Evolutionary conservation across 345 rosid species (phyloP).

Genomic region (Hevea brasiliensis): DNA sequence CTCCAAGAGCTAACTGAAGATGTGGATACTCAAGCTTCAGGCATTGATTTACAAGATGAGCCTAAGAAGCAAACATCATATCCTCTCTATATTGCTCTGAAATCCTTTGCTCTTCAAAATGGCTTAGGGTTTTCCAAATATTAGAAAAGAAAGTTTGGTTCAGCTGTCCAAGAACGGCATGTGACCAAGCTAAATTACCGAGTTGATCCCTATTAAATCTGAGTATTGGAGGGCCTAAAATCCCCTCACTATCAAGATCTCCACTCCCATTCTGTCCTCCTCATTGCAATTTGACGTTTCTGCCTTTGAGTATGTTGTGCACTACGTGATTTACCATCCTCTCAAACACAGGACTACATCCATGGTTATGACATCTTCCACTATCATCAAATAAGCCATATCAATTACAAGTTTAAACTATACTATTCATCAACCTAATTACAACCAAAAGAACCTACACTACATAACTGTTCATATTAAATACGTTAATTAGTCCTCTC

Average conservation of each 20-base stretch:
- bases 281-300: constrained; percentile 20
- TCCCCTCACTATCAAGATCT: constrained; percentile 27
- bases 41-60: constrained; percentile 80
- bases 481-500: too few relatives aligned
- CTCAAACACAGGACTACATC: too few relatives aligned
- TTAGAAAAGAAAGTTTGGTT: constrained; percentile 65
- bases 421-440: too few relatives aligned
- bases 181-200: constrained; percentile 95
- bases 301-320: constrained; percentile 30
- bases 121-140: constrained; percentile 58
- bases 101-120: constrained; percentile 70
- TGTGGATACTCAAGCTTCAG: constrained; percentile 78
- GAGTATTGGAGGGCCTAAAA: constrained; percentile 44
- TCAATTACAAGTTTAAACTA: too few relatives aligned
- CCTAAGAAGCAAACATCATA: constrained; percentile 88
- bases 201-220: constrained; percentile 78
- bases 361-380: too few relatives aligned
- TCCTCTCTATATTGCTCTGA: constrained; percentile 89
- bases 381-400: too few relatives aligned
- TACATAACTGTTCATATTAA: too few relatives aligned
- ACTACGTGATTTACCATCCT: too few relatives aligned
- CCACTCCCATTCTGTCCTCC: constrained; percentile 15
- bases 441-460: too few relatives aligned
- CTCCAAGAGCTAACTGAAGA: constrained; percentile 56
- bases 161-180: constrained; percentile 79